phyloP scores from a whole-genome alignment of 371 early-diverging fungal genomes.

The Actinomucor elegans region DNA sequence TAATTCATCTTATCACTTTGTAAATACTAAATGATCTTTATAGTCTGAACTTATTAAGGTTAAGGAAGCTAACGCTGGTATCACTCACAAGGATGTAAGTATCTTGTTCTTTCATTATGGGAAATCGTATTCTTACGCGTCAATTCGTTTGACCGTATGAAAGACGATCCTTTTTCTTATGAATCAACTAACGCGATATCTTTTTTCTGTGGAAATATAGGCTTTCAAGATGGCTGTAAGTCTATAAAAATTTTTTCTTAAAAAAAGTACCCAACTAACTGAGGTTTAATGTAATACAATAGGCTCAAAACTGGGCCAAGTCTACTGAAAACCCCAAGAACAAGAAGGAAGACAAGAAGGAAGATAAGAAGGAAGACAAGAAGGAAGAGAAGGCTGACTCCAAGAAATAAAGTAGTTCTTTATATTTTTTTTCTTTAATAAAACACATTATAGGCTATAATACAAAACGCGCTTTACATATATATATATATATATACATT shows the following conservation, averaged over 20 bases:
- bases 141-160: too few relatives aligned
- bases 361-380: conserved; percentile 1
- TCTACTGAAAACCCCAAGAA: conserved; percentile 50
- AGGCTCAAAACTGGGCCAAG: conserved; percentile 44
- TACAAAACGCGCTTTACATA: too few relatives aligned
- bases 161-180: not conserved
- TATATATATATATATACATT: not conserved
- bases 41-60: conserved; percentile 65
- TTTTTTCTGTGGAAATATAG: conserved; percentile 20
- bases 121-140: too few relatives aligned
- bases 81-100: conserved; percentile 62
- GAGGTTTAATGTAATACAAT: conserved; percentile 12
- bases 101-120: not conserved
- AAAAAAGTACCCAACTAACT: not conserved
- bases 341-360: conserved; percentile 27
- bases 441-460: too few relatives aligned
- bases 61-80: conserved; percentile 56
- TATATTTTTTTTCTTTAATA: not conserved
- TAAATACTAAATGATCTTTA: not conserved
- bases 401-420: conserved; percentile 1
- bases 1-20: not conserved
- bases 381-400: conserved; percentile 1
- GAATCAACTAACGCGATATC: not conserved
- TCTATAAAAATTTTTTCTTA: not conserved
- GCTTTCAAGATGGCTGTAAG: conserved; percentile 48